Conservation (phyloP, 345 rosid genomes). For the Boechera stricta region DNA sequence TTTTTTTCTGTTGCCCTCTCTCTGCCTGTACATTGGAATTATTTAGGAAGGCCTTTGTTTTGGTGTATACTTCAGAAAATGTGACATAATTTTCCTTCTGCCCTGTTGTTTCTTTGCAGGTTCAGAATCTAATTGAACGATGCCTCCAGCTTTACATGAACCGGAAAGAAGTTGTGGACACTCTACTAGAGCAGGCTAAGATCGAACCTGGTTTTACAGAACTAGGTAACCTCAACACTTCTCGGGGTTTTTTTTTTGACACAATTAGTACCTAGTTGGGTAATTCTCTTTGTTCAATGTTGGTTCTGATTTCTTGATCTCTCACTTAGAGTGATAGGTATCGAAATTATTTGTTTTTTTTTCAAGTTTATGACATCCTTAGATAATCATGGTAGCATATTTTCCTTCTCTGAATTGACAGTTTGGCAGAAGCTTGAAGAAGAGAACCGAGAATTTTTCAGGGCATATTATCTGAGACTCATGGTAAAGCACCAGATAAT, state of each 20-base stretch:
- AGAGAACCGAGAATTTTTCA: constrained; percentile 86
- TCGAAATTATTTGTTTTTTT: too few species aligned
- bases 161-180: constrained; percentile 82
- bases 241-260: not conserved
- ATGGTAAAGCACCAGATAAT: constrained; percentile 80
- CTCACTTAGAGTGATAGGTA: not conserved
- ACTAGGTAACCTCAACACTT: constrained; percentile 57
- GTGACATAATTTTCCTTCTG: not conserved
- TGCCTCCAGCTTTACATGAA: constrained; percentile 94
- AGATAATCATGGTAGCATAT: not conserved
- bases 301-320: constrained; percentile 18
- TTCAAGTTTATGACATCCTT: too few species aligned
- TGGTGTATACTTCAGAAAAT: not conserved
- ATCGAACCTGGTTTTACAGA: constrained; percentile 94
- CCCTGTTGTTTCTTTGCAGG: constrained; percentile 52
- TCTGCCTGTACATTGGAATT: too few species aligned
- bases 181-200: constrained; percentile 73
- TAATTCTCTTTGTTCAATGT: not conserved
- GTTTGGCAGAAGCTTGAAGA: constrained; percentile 99
- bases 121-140: constrained; percentile 84
- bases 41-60: too few species aligned
- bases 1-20: too few species aligned
- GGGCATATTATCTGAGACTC: constrained; percentile 84
- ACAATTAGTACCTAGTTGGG: not conserved
- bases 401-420: constrained; percentile 41